Evolutionary conservation across 495 filamentous ascomycete species (phyloP).

Genomic region (Bacidia gigantensis): DNA sequence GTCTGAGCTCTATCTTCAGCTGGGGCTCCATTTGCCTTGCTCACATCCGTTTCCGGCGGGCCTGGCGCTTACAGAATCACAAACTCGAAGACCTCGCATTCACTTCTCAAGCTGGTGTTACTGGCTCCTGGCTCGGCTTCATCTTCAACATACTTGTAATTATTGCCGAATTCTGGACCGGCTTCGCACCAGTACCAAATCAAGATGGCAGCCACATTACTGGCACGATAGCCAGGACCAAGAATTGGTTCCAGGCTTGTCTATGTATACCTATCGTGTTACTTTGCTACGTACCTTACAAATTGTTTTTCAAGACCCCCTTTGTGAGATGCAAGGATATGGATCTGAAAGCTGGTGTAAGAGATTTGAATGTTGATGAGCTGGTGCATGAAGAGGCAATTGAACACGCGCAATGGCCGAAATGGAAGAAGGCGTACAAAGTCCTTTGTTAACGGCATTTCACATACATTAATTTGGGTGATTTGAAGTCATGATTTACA

Average conservation of each 20-base stretch:
- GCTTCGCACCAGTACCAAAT: slow-evolving; percentile 52
- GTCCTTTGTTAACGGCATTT: slow-evolving; percentile 35
- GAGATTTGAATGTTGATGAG: slow-evolving; percentile 68
- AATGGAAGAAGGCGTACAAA: slow-evolving; percentile 67
- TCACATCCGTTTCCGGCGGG: slow-evolving; percentile 84
- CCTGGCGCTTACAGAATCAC: slow-evolving; percentile 59
- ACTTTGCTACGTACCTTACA: slow-evolving; percentile 62
- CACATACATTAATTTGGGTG: background rate
- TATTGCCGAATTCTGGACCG: slow-evolving; percentile 87
- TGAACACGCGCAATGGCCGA: slow-evolving; percentile 59
- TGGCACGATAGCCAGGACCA: slow-evolving; percentile 29
- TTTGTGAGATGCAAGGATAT: slow-evolving; percentile 54
- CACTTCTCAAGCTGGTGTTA: slow-evolving; percentile 60
- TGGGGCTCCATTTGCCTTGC: slow-evolving; percentile 81
- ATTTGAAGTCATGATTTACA: background rate
- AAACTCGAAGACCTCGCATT: slow-evolving; percentile 65
- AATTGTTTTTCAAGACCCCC: slow-evolving; percentile 59
- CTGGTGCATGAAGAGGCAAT: slow-evolving; percentile 63
- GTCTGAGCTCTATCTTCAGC: slow-evolving; percentile 80
- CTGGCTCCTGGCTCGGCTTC: slow-evolving; percentile 77
- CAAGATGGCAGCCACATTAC: slow-evolving; percentile 31
- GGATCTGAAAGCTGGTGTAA: slow-evolving; percentile 76
- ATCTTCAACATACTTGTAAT: slow-evolving; percentile 69
- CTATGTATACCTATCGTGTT: slow-evolving; percentile 75
- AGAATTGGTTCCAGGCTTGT: slow-evolving; percentile 65